Base-by-base conservation (phyloP, 306 rosid species). In the Sphenostylis stenocarpa region DNA sequence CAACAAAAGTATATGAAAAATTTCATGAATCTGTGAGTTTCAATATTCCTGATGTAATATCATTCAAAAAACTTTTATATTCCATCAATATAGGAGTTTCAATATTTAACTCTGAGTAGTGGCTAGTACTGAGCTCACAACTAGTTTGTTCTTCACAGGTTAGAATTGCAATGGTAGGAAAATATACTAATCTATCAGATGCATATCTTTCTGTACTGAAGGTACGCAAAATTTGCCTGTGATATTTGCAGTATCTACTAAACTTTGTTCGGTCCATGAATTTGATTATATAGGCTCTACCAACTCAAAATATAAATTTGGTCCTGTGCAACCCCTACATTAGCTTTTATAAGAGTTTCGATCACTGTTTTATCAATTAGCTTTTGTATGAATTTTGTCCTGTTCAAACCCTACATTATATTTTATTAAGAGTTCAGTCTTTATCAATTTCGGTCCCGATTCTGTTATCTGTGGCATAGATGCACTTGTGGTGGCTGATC, bases 161-260 rank as follows among this genome's bases (percentile, higher is more conserved):
- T 49, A 89, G 90, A 64, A 91, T 94, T 86, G 96, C 96, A 48
- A 87, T 94, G 88, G 97, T 94, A 47, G 98, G 98, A 57, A 94
- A 94, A 86, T 94, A 94, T 71, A 91, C 98, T 5, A 89, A 86
- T 58, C 94, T 94, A 67, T 84, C 93, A 36, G 98, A 94, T 89
- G 86, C 97, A 63, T 94, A 94, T 84, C 98, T 94, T 69, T 94
- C 98, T 73, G 96, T 94, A 11, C 65, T 82, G 68, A 94, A 91
- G 94, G 98, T 94, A 57, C 33, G 52, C 43, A 9, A 38, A 38
- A n/a, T 52, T 11, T 26, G 1, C 49, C 13, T 19, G 31, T 28
- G 9, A 33, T 34, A 75, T 80, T 72, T 39, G 49, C 56, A 70
- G 56, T 73, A 44, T 45, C 48, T 39, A 24, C 52, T n/a, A 77